Base-by-base conservation (phyloP, 768 basidiomycete species). In the Chiua virens region DNA sequence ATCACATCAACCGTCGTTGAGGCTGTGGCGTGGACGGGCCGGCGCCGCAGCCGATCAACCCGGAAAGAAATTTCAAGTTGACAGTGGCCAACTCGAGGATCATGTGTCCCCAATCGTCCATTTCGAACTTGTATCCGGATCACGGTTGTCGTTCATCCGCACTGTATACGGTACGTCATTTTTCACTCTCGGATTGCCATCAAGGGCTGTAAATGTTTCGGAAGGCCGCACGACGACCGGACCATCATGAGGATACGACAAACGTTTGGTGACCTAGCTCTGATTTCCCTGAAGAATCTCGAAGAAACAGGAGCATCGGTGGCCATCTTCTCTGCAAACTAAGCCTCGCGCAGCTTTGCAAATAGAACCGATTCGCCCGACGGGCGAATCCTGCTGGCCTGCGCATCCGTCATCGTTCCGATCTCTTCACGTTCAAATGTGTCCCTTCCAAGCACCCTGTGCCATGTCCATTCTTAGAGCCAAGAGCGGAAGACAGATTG, bases 1-100 rank as follows among this genome's bases (percentile, higher is more conserved):
- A 10, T 37, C 46, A 27, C 17, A 50, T 51, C 49, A 40, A 53
- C 50, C 48, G 34, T 54, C 59, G 22, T 25, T 49, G 25, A 27
- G 21, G 25, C 42, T 40, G 55, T 55, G 52, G 47, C 56, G 48
- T 18, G 32, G 44, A 38, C 52, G 50, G 50, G 47, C 48, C 46
- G n/a, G 49, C 51, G 42, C 50, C 43, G 49, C 42, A 46, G 42
- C 52, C 54, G 61, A 63, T 65, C 60, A 45, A 17, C 30, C 52
- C 37, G 44, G 50, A 38, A 21, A 34, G 23, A 30, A 30, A 30
- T 9, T 6, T 5, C 3, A 10, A 30, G 6, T 30, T 10, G 28
- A 10, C 5, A 13, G 3, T 34, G 10, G 28, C 28, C 28, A 30
- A 56, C 58, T 47, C 39, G 49, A 61, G 52, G 49, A 52, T 61